Base-by-base conservation (phyloP, 805 yeast genomes). In the Barnettozyma vustinii region DNA sequence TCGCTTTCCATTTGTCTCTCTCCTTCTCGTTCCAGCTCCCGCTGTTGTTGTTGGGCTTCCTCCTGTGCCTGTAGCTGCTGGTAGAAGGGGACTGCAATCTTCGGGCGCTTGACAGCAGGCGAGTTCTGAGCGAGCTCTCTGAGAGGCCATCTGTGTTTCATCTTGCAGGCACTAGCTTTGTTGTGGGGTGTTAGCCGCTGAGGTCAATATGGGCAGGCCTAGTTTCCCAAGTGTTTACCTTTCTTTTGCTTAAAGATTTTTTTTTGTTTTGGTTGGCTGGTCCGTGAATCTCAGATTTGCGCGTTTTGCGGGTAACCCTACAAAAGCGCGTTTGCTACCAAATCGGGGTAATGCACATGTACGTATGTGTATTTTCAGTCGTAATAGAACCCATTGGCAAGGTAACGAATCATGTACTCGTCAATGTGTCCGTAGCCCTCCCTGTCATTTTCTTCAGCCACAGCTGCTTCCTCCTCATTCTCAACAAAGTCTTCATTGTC, bases 351-450 rank as follows among this genome's bases (percentile, higher is more conserved):
- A 18, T 39, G 30, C 30, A 37, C 39, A 46, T 40, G 23, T 37
- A 25, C 35, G n/a, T n/a, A 40, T 40, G 33, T 27, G 13, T 25
- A 15, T n/a, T 16, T 40, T 32, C n/a, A 70, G 42, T 73, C 78
- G 57, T 69, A 77, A 61, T 82, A 87, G 62, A 72, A 78, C 0
- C 97, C 97, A 46, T 82, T 83, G 52, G 96, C 96, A 51, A 94
- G 87, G 62, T 79, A 87, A 51, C 91, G 74, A 53, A 94, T 80
- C 99, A 94, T 94, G 70, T 91, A 95, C 73, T 94, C 98, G 63
- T 94, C 99, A 46, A 92, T 80, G 64, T 90, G 97, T 4, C 86
- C 87, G 45, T 83, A 75, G 5, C 73, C 76, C 32, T 82, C 76
- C 51, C 70, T 71, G 44, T 67, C 83, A 44, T 71, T 60, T 20